These are phyloP conservation scores for Thyridium curvatum DNA, from an alignment of 2,329 filamentous ascomycete species.

Conservation along the genomic window DNA sequence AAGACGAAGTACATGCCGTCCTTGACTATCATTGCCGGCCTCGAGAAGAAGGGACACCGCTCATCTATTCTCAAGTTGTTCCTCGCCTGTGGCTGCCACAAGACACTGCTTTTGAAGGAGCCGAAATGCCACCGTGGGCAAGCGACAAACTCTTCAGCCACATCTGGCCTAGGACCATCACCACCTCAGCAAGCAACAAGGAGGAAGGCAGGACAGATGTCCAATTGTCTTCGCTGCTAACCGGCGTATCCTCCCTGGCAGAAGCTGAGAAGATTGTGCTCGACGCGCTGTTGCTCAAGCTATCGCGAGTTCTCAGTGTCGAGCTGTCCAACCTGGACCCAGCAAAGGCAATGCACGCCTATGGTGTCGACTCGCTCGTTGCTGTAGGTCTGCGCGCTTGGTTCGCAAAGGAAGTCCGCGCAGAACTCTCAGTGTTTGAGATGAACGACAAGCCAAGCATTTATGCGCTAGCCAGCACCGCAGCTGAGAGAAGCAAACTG, in stretches of 20 bases:
- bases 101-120: slow-evolving; percentile 1
- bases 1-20: slow-evolving; percentile 7
- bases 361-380: slow-evolving; percentile 18
- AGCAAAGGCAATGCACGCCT: slow-evolving; percentile 12
- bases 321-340: slow-evolving; percentile 14
- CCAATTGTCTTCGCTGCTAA: slow-evolving; percentile 10
- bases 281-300: slow-evolving; percentile 16
- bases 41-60: not conserved
- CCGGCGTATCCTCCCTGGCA: slow-evolving; percentile 10
- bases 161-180: not conserved
- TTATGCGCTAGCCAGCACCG: slow-evolving; percentile 13
- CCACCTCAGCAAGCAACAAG: too few species aligned
- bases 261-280: slow-evolving; percentile 14
- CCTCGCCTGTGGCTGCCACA: slow-evolving; percentile 3
- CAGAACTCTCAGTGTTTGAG: slow-evolving; percentile 17
- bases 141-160: slow-evolving; percentile 2
- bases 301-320: slow-evolving; percentile 14
- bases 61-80: not conserved
- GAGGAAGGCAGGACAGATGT: slow-evolving; percentile 2
- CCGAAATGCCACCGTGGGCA: slow-evolving; percentile 1
- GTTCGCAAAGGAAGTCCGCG: slow-evolving; percentile 15
- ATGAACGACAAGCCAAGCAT: slow-evolving; percentile 16
- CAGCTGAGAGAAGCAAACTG: slow-evolving; percentile 14
- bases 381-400: slow-evolving; percentile 16
- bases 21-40: slow-evolving; percentile 1